These are phyloP conservation scores for Geotrichum fermentans DNA, from an alignment of 1,139 yeast species.

Conservation along the genomic window DNA sequence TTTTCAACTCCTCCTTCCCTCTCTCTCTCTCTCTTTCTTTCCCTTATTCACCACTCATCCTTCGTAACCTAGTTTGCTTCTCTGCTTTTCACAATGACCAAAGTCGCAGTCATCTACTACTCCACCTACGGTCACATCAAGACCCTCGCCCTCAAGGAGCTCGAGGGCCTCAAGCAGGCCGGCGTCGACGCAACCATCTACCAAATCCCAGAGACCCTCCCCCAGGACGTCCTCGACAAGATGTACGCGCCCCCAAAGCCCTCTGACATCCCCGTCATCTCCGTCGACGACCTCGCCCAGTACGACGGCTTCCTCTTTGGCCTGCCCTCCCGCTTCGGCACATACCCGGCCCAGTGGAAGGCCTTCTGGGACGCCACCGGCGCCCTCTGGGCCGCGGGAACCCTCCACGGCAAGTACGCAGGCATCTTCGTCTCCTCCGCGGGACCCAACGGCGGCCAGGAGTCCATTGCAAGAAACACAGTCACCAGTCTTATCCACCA, in stretches of 20 bases:
- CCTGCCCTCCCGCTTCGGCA: conserved; percentile 80
- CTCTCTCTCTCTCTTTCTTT: background rate
- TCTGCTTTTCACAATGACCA: conserved; percentile 22
- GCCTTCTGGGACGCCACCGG: conserved; percentile 81
- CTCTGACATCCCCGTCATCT: conserved; percentile 67
- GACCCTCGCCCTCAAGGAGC: conserved; percentile 60
- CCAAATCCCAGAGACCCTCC: conserved; percentile 77
- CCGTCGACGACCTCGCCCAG: conserved; percentile 53
- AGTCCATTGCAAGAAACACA: conserved; percentile 60
- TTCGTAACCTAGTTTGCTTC: background rate
- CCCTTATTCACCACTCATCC: background rate
- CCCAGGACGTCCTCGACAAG: conserved; percentile 53
- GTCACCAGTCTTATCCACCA: conserved; percentile 68
- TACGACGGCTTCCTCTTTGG: conserved; percentile 80
- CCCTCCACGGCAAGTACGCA: conserved; percentile 68
- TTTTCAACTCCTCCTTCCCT: no score
- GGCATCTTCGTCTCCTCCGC: conserved; percentile 77
- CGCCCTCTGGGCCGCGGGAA: conserved; percentile 76
- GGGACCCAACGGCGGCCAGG: conserved; percentile 83
- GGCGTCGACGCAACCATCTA: conserved; percentile 63
- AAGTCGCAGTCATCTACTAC: conserved; percentile 66
- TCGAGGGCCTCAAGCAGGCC: conserved; percentile 65
- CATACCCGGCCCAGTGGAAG: conserved; percentile 75
- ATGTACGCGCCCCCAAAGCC: conserved; percentile 64
- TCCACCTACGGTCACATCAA: conserved; percentile 77